These are phyloP conservation scores for Pseudozyma thailandica DNA, from an alignment of 1,284 basidiomycete species.

Conservation along the genomic window DNA sequence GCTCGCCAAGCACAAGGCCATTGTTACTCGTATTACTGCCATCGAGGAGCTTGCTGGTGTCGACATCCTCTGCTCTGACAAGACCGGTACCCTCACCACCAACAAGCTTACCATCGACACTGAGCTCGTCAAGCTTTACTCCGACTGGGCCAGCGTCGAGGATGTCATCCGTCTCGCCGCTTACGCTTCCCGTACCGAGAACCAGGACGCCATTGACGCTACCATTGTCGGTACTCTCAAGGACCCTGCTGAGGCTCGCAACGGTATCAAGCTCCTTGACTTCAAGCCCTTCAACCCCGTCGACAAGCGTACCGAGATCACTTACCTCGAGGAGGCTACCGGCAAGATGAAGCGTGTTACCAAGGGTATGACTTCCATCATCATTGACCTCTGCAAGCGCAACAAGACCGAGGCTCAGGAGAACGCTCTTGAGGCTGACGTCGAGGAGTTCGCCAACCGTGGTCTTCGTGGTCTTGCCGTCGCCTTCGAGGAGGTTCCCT, in stretches of 20 bases:
- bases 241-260: slow-evolving; percentile 76
- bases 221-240: slow-evolving; percentile 85
- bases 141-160: slow-evolving; percentile 81
- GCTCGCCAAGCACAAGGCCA: slow-evolving; percentile 93
- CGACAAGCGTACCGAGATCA: slow-evolving; percentile 98
- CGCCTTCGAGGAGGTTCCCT: slow-evolving; percentile 89
- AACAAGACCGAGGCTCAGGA: slow-evolving; percentile 94
- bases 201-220: slow-evolving; percentile 95
- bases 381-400: slow-evolving; percentile 84
- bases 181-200: slow-evolving; percentile 96
- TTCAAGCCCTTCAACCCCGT: slow-evolving; percentile 99
- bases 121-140: slow-evolving; percentile 89
- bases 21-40: slow-evolving; percentile 94
- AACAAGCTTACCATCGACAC: slow-evolving; percentile 97
- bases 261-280: slow-evolving; percentile 92
- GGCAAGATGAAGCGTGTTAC: slow-evolving; percentile 97
- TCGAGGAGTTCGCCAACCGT: slow-evolving; percentile 92
- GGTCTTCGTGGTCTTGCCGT: slow-evolving; percentile 98
- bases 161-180: slow-evolving; percentile 92
- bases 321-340: slow-evolving; percentile 90
- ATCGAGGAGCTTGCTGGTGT: slow-evolving; percentile 94
- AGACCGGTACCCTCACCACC: slow-evolving; percentile 94
- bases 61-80: slow-evolving; percentile 96
- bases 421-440: slow-evolving; percentile 89
- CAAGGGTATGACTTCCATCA: slow-evolving; percentile 98